These are phyloP conservation scores for Sequoia sempervirens DNA, from an alignment of 75 land plant genomes.

Conservation along the genomic window DNA sequence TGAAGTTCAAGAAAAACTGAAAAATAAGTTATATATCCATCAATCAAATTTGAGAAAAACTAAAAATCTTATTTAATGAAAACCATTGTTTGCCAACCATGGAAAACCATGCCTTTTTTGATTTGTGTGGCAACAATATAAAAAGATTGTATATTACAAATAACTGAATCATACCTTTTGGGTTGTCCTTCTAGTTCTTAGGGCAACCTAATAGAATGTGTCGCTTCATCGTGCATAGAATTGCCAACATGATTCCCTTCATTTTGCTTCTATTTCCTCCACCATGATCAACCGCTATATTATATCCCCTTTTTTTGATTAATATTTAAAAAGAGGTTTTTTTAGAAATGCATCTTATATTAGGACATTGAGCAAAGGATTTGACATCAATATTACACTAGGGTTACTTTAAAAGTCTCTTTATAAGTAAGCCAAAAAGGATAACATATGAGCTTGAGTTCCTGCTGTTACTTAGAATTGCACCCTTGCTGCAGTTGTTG, in stretches of 20 bases:
- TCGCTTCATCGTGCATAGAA: neutral
- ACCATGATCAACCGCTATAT: no score
- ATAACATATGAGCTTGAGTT: no score
- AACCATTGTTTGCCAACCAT: neutral
- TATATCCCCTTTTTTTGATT: neutral
- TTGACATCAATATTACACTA: no score
- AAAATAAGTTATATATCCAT: neutral
- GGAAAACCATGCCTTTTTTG: neutral
- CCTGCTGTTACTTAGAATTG: no score
- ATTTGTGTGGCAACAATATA: conserved; percentile 1
- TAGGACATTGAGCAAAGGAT: no score
- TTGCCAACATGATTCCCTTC: neutral
- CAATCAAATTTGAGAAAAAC: no score
- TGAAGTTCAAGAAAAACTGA: neutral
- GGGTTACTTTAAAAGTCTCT: no score
- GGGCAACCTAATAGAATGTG: neutral
- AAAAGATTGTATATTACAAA: neutral
- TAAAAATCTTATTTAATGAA: neutral
- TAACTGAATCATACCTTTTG: neutral
- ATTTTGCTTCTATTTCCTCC: neutral
- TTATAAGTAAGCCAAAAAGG: no score
- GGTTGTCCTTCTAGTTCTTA: neutral
- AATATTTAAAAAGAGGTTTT: no score
- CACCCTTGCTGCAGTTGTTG: no score
- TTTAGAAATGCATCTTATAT: no score